These are phyloP conservation scores for Xerocomellus intermedius DNA, from an alignment of 768 basidiomycete species.

Conservation along the genomic window DNA sequence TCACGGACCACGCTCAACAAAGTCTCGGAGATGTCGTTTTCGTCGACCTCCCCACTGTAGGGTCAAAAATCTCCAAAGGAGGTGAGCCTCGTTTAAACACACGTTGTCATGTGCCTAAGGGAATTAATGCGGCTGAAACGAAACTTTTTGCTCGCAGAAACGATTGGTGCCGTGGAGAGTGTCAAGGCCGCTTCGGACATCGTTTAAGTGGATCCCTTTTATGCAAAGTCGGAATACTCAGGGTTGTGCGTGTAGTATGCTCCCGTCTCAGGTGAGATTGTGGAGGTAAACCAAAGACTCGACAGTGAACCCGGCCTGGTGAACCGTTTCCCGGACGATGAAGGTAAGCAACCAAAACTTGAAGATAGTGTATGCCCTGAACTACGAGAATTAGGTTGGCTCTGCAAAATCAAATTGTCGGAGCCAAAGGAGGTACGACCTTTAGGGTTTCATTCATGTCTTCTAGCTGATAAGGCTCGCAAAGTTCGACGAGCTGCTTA, in stretches of 20 bases:
- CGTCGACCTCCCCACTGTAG: constrained; percentile 80
- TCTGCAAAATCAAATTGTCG: constrained; percentile 87
- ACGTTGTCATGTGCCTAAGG: neutral
- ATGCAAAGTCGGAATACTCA: constrained; percentile 9
- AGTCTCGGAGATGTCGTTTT: constrained; percentile 96
- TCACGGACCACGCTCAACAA: constrained; percentile 91
- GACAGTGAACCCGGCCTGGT: constrained; percentile 70
- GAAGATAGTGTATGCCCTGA: neutral
- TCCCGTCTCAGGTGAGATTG: constrained; percentile 82
- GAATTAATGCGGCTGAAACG: constrained; percentile 5
- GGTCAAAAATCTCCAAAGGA: constrained; percentile 62
- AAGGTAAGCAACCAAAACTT: constrained; percentile 52
- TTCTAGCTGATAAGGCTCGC: neutral
- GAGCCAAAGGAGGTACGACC: constrained; percentile 68
- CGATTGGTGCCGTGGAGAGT: constrained; percentile 91
- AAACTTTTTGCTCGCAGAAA: constrained; percentile 42
- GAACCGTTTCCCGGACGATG: constrained; percentile 82
- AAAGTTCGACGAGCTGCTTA: constrained; percentile 71
- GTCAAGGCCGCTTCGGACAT: constrained; percentile 97
- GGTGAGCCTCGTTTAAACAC: constrained; percentile 49
- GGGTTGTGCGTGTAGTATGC: constrained; percentile 60
- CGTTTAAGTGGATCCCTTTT: constrained; percentile 41
- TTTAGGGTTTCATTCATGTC: neutral
- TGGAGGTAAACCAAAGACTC: constrained; percentile 75
- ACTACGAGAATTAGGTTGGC: constrained; percentile 66